A percentile compares a stretch with the other conserved stretches of the same genome.
Conservation (phyloP, 2,329 filamentous ascomycete genomes). For the Neofusicoccum sp. region DNA sequence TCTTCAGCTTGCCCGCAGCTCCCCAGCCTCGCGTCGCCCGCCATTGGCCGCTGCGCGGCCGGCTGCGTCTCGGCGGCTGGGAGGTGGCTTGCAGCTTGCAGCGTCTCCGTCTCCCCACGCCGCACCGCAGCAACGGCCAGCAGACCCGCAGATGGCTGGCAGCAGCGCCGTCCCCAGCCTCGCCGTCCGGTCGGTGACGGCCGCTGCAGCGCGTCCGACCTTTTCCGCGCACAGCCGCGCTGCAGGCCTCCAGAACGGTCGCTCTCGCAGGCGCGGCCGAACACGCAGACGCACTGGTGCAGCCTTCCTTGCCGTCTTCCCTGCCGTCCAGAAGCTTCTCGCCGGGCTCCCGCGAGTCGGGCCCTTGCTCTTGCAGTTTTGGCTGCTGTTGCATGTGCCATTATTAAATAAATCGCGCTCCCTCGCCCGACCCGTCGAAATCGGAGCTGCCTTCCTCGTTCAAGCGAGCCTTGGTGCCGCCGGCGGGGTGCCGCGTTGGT, state of each 20-base stretch:
- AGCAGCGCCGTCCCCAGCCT: constrained; percentile 3
- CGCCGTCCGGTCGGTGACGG: constrained; percentile 1
- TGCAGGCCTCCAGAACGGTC: constrained; percentile 14
- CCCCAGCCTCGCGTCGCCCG: neutral
- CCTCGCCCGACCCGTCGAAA: constrained; percentile 9
- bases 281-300: neutral
- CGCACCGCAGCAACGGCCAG: neutral
- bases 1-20: constrained; percentile 15
- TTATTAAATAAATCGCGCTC: constrained; percentile 15
- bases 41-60: constrained; percentile 14
- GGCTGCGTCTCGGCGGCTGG: neutral
- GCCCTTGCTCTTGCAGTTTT: neutral
- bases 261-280: neutral
- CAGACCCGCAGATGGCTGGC: constrained; percentile 8
- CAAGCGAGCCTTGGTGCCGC: constrained; percentile 12
- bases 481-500: constrained; percentile 3
- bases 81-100: constrained; percentile 15
- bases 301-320: neutral
- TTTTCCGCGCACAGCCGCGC: neutral
- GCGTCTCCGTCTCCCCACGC: constrained; percentile 2
- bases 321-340: constrained; percentile 14
- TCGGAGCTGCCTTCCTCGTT: constrained; percentile 14
- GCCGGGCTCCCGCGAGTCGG: neutral
- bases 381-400: constrained; percentile 12
- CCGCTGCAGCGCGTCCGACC: neutral